Percentiles rank a stretch among this genome's conserved stretches.
These are phyloP conservation scores for Colletotrichum sp. DNA, from an alignment of 2,329 filamentous ascomycete genomes.

Conservation along the genomic window DNA sequence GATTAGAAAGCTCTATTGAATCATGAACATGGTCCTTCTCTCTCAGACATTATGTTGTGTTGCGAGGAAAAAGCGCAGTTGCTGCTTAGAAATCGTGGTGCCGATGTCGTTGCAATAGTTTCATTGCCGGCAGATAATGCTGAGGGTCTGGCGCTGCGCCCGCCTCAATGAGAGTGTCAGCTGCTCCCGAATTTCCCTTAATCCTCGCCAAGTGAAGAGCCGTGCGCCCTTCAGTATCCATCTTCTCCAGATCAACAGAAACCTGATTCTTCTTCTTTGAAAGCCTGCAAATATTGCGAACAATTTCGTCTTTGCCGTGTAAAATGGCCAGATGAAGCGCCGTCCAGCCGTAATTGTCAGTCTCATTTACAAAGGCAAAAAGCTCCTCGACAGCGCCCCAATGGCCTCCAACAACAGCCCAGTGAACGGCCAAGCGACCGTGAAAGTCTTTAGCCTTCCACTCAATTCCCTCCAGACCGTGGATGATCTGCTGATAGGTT, in stretches of 20 bases:
- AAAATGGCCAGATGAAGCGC: not conserved
- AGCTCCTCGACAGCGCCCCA: not conserved
- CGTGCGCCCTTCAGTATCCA: not conserved
- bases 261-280: not conserved
- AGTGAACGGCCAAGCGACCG: not conserved
- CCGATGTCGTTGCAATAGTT: not conserved
- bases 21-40: accelerated
- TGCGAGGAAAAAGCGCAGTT: not conserved
- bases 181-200: not conserved
- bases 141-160: not conserved
- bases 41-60: not conserved
- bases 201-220: not conserved
- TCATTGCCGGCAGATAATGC: not conserved
- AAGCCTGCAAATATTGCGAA: not conserved
- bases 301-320: not conserved
- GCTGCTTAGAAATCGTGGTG: not conserved
- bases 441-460: not conserved
- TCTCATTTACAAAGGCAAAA: not conserved
- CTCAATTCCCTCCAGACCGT: not conserved
- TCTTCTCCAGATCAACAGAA: not conserved
- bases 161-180: not conserved
- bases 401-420: not conserved
- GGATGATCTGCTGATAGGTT: not conserved
- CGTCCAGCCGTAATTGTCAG: not conserved
- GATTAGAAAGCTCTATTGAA: not conserved